A percentile compares a stretch with the other conserved stretches of the same genome.
Evolutionary conservation across 2,329 filamentous ascomycete genomes (phyloP).

Genomic region (Grosmannia clavigera): DNA sequence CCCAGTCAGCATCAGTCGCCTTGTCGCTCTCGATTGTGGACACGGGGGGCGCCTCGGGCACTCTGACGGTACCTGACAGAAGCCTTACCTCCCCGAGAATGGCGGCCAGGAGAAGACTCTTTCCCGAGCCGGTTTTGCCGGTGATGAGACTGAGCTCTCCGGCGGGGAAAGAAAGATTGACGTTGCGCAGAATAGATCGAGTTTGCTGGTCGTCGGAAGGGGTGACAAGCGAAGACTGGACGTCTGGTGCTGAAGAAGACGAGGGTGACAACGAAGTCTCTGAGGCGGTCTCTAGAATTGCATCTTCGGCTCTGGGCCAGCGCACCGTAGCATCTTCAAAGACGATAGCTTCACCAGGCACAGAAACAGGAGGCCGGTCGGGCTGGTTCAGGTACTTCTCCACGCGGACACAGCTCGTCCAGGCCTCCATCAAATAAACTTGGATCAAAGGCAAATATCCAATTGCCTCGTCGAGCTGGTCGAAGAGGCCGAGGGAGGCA

Average conservation of each 20-base stretch:
- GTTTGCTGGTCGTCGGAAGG: conserved; percentile 9
- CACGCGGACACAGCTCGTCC: conserved; percentile 22
- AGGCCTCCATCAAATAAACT: conserved; percentile 22
- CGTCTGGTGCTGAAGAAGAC: not conserved
- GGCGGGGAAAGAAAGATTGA: conserved; percentile 21
- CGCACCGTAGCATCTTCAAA: conserved; percentile 21
- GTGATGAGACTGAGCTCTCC: conserved; percentile 23
- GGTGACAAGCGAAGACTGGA: not conserved
- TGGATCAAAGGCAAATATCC: conserved; percentile 20
- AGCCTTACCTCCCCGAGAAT: conserved; percentile 27
- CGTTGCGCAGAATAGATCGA: conserved; percentile 20
- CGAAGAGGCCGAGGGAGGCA: conserved; percentile 22
- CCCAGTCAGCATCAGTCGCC: conserved; percentile 19
- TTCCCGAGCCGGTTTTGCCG: conserved; percentile 27
- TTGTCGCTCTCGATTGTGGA: conserved; percentile 13
- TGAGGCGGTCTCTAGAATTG: conserved; percentile 4
- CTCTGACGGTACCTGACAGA: conserved; percentile 18
- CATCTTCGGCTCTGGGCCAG: conserved; percentile 21
- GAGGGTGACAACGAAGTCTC: not conserved
- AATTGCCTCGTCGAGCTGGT: conserved; percentile 22
- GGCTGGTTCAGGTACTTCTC: conserved; percentile 22
- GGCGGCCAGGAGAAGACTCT: conserved; percentile 25
- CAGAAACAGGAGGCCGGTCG: conserved; percentile 17
- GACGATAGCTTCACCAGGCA: conserved; percentile 14
- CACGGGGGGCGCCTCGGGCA: conserved; percentile 15